Evolutionary conservation across 140 eudicot genomes (phyloP), one percentile per base, ranked within the genome.

Genomic region (Flaveria floridana): DNA sequence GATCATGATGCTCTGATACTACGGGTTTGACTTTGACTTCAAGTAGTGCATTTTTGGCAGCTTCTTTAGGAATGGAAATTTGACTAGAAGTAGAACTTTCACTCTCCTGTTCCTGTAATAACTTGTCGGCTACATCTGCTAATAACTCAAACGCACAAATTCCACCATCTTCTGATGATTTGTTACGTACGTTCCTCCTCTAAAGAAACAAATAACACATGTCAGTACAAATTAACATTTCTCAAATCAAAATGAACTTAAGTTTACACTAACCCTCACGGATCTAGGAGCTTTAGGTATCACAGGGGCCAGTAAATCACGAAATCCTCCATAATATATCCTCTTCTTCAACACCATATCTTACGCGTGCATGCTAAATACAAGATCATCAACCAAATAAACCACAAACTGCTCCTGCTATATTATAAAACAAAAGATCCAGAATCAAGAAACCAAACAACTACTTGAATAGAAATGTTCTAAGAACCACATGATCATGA

Each of bases 201-300:
- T 88, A 76, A 78, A 78, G 85, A 21, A 78, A 78, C 30, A 78
- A 65, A 65, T 19, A 77, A 7, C 18, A 41, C 1, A 9, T 21
- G 4, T 62, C 8, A 67, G 19, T 18, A 26, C 9, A 74, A 44
- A 51, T 21, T 26, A 9, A 55, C 66, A 1, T 61, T 59, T 61
- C 16, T 12, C 3, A 10, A 13, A 61, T 13, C 9, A 25, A 61
- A 61, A 61, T n/a, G 14, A 25, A 25, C 5, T 14, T 71, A 78
- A 42, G 30, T 26, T 52, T 47, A 67, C 26, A 39, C 85, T 87
- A 82, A 90, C 98, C 80, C 98, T 85, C 30, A 79, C 47, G 74
- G 98, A 93, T 90, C 98, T 85, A 57, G 96, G 98, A 80, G 87
- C 98, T 84, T 82, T 86, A 28, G 98, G 98, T 73, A 93, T 78